Conservation (phyloP, 1,284 basidiomycete species). For the Limonomyces culmigenus region DNA sequence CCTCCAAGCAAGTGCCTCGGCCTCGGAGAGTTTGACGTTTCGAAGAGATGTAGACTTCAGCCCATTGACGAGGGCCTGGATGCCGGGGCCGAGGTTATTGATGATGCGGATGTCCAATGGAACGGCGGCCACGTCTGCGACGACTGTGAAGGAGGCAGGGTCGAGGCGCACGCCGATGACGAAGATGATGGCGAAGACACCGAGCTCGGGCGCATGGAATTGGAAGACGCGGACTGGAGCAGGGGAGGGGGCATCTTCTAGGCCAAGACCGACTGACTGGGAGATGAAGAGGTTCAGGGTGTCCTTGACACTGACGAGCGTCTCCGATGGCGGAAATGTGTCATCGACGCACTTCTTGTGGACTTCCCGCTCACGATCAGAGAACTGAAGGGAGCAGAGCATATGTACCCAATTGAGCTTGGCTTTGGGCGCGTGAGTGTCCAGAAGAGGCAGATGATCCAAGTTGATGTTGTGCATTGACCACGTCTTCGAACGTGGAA, state of each 20-base stretch:
- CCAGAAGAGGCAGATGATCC: slow-evolving; percentile 1
- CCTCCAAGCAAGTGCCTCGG: slow-evolving; percentile 25
- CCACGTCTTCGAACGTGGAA: neutral
- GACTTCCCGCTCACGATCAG: slow-evolving; percentile 13
- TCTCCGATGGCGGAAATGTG: no score
- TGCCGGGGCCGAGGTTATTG: slow-evolving; percentile 3
- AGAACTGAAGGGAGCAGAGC: slow-evolving; percentile 16
- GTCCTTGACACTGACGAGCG: slow-evolving; percentile 17
- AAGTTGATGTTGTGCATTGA: neutral
- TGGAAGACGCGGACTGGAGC: slow-evolving; percentile 13
- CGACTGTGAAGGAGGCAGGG: slow-evolving; percentile 22
- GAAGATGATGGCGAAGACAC: slow-evolving; percentile 20
- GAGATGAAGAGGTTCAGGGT: slow-evolving; percentile 15
- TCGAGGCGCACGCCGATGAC: slow-evolving; percentile 26
- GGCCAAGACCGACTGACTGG: slow-evolving; percentile 7
- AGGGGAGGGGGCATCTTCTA: neutral
- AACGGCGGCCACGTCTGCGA: slow-evolving; percentile 25
- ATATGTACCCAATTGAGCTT: slow-evolving; percentile 13
- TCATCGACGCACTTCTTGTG: slow-evolving; percentile 8
- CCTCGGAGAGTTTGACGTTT: slow-evolving; percentile 7
- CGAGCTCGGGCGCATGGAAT: slow-evolving; percentile 11
- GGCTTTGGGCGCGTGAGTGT: slow-evolving; percentile 1
- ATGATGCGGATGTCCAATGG: slow-evolving; percentile 15
- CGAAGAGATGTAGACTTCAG: slow-evolving; percentile 4
- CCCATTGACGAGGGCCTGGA: slow-evolving; percentile 5